phyloP scores from a whole-genome alignment of 2,329 filamentous ascomycete genomes.

The Fusarium robinianum region DNA sequence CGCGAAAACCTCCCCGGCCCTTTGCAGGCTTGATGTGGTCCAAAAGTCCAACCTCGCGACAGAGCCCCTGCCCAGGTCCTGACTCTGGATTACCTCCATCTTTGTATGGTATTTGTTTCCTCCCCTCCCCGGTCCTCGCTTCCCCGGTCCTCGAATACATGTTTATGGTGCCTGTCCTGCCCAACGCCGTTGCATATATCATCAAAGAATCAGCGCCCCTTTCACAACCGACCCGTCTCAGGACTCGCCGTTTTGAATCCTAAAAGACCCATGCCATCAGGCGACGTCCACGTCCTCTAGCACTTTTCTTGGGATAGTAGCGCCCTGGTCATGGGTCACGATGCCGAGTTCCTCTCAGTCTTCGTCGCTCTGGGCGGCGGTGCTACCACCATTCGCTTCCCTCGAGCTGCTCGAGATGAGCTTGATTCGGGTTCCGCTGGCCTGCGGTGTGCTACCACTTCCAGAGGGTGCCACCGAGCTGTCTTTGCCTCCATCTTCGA shows the following conservation, averaged over 20 bases:
- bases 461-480: constrained; percentile 56
- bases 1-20: constrained; percentile 25
- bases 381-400: constrained; percentile 46
- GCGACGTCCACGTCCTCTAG: neutral
- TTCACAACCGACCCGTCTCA: constrained; percentile 20
- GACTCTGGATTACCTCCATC: constrained; percentile 13
- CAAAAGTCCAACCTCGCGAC: constrained; percentile 15
- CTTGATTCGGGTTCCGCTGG: constrained; percentile 70
- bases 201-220: constrained; percentile 34
- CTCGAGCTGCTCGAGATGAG: constrained; percentile 56
- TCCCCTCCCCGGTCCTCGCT: constrained; percentile 24
- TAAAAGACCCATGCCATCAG: constrained; percentile 5
- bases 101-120: constrained; percentile 37
- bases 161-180: constrained; percentile 34
- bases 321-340: constrained; percentile 4
- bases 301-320: constrained; percentile 6
- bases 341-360: constrained; percentile 52
- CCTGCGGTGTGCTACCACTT: constrained; percentile 67
- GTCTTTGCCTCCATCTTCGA: constrained; percentile 53
- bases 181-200: constrained; percentile 41
- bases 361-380: constrained; percentile 56
- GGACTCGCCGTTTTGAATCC: constrained; percentile 15
- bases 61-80: constrained; percentile 4
- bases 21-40: constrained; percentile 27
- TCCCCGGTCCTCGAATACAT: constrained; percentile 34